Base-by-base conservation (phyloP, 2,329 filamentous ascomycete species). In the Sclerotinia minor region DNA sequence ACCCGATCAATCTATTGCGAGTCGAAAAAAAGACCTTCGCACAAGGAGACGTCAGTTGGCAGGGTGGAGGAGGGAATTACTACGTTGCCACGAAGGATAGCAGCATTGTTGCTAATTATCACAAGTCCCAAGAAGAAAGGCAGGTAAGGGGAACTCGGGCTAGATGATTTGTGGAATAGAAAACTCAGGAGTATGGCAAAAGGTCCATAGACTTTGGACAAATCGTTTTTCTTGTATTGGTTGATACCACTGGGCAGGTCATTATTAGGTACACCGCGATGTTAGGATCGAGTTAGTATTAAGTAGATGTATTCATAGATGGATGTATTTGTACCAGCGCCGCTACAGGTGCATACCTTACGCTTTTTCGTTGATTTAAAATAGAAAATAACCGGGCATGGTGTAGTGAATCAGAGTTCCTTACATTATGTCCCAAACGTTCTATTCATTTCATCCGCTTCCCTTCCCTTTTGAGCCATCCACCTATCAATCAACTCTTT, bases 401-500 rank as follows among this genome's bases (percentile, higher is more conserved):
- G 24, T 38, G 38, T 21, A 55, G 24, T 38, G 29, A 57, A 55
- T 32, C 11, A 15, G 8, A 13, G 13, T 41, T 41, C 38, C 38
- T 41, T 32, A 11, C 32, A 60, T 61, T 26, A 67, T 19, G 35
- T 67, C 49, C 49, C 81, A 81, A 68, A 81, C 79, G 63, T 84
- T 77, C 71, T 73, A 75, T 98, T 98, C 89, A 97, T 94, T 71
- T 87, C 89, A 67, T 95, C 91, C 15, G 92, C 94, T 80, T 97
- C 94, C 76, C 89, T 85, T 5, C 89, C 90, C 85, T 95, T 95
- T 71, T 90, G 84, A 76, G 87, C 88, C 90, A 98, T 94, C 92
- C 94, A 98, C 66, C 95, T 85, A 77, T 93, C 90, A 65, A 97
- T 88, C 67, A 99, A 83, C 72, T 97, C 91, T 76, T 92, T 89